These are phyloP conservation scores for Celoporthe dispersa DNA, from an alignment of 2,329 filamentous ascomycete species.

Conservation along the genomic window DNA sequence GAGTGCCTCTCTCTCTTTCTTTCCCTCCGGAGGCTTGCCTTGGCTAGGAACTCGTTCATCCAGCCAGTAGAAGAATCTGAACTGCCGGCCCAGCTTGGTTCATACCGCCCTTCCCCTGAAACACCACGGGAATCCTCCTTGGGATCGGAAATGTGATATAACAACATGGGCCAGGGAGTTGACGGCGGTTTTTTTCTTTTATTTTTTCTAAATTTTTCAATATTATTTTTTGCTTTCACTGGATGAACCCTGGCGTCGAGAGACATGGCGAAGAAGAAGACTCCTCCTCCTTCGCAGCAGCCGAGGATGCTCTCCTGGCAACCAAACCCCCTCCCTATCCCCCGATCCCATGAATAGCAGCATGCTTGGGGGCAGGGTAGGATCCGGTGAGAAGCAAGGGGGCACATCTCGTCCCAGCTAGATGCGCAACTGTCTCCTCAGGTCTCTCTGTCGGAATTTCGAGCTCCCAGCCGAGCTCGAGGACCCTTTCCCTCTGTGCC, in stretches of 20 bases:
- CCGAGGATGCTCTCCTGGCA: too few relatives aligned
- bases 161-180: not conserved
- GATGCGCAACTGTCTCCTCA: too few relatives aligned
- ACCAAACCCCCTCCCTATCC: too few relatives aligned
- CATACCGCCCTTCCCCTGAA: not conserved
- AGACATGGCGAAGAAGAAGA: not conserved
- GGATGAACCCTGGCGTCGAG: too few relatives aligned
- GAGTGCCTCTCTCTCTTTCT: too few relatives aligned
- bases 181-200: not conserved
- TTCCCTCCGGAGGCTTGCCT: not conserved
- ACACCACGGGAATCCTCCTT: not conserved
- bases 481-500: not conserved
- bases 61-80: not conserved
- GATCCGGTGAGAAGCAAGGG: too few relatives aligned
- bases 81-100: not conserved
- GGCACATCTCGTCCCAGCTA: not conserved
- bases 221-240: too few relatives aligned
- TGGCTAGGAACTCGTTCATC: not conserved
- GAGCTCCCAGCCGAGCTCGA: not conserved
- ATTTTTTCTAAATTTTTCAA: too few relatives aligned
- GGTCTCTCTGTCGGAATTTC: not conserved
- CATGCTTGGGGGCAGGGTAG: too few relatives aligned
- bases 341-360: too few relatives aligned
- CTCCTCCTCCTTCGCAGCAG: not conserved
- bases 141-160: not conserved